Evolutionary conservation across 352 stramenopile genomes (phyloP), one percentile per base, ranked within the genome.

Genomic region (Pythium monospermum): DNA sequence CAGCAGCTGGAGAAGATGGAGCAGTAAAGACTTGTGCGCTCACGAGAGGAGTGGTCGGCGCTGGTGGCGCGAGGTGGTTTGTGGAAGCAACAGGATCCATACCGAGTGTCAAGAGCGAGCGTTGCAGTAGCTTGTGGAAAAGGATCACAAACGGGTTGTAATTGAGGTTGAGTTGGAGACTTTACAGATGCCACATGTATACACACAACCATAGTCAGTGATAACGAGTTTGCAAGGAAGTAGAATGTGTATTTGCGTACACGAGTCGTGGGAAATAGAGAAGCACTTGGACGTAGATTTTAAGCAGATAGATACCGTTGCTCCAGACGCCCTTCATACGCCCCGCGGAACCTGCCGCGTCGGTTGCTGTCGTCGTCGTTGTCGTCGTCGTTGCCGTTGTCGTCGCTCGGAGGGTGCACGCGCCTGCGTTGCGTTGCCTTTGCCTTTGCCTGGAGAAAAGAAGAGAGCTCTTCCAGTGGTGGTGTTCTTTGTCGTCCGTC

Each of bases 111-210:
- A 58, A 46, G 48, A 67, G 46, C 6, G 66, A 49, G 2, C 51
- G 67, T 33, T 64, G 39, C 13, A 83, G 47, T 28, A 81, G 50
- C 36, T 63, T 69, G 11, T 59, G 50, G 2, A 70, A 48, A 43
- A 87, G 33, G 48, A 86, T 59, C 35, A 83, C 65, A 35, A 88
- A 73, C 33, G 79, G 79, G 42, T 91, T 91, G 61, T 70, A 91
- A 43, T 69, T 26, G 56, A 71, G 73, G 36, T 87, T 86, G 46
- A 91, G 49, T 43, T 85, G 53, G 31, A 86, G n/a, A 35, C 66
- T 74, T 52, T 5, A 2, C 31, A 10, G 22, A 35, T 13, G 13
- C 8, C 30, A 35, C 30, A 13, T 13, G 30, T 35, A 8, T 13
- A 35, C 8, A 35, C 30, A 35, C 30, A 35, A 35, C 13, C 7